These are phyloP conservation scores for Paraleonurus japonicus DNA, from an alignment of 257 asterid genomes.

Conservation along the genomic window DNA sequence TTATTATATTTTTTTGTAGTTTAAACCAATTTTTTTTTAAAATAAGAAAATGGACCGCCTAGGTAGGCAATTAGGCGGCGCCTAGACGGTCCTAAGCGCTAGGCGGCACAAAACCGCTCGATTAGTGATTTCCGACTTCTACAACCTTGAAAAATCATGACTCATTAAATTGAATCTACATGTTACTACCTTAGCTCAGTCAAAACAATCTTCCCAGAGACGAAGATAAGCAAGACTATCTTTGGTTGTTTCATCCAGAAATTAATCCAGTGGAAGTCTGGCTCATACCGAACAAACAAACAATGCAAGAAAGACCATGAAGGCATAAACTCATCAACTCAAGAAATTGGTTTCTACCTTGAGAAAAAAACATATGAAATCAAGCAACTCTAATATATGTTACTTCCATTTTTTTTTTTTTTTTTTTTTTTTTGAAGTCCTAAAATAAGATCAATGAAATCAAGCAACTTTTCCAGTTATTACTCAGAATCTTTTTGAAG, in stretches of 20 bases:
- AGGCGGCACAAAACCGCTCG: too few species aligned
- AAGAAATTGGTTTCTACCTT: neutral
- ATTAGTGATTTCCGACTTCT: too few species aligned
- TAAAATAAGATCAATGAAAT: too few species aligned
- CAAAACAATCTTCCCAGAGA: conserved; percentile 91
- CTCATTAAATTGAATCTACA: neutral
- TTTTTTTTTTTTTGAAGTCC: too few species aligned
- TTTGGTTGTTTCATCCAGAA: conserved; percentile 93
- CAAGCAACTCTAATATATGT: neutral
- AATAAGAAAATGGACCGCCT: too few species aligned
- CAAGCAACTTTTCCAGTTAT: too few species aligned
- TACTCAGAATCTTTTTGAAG: neutral
- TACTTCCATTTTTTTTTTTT: too few species aligned
- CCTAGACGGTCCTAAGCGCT: too few species aligned
- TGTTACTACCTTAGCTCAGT: conserved; percentile 79
- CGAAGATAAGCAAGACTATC: conserved; percentile 87
- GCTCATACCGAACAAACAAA: conserved; percentile 72
- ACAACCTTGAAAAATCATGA: too few species aligned
- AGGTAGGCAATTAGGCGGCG: too few species aligned
- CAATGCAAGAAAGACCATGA: conserved; percentile 12
- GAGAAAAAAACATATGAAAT: neutral
- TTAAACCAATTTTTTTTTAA: too few species aligned
- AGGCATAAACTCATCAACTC: neutral
- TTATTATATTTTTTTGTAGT: too few species aligned
- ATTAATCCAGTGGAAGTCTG: conserved; percentile 91